Evolutionary conservation across 148 eudicot species (phyloP), one percentile per base, ranked within the genome.

Genomic region (Polygonum aviculare): DNA sequence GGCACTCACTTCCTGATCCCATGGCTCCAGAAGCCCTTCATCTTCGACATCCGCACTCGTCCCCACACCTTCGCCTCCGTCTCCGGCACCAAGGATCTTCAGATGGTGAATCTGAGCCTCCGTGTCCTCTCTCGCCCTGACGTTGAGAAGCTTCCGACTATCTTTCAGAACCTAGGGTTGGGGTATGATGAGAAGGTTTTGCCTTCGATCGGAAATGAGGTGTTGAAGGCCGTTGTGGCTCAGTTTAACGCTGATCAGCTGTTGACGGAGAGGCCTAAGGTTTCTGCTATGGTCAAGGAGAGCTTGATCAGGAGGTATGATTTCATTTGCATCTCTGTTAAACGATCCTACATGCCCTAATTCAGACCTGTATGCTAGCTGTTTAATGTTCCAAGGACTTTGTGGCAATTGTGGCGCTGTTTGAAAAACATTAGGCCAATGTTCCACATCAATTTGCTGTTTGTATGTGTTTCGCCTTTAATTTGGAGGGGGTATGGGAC

Each of bases 171-270:
- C 71, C 84, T 91, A 6, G 97, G 97, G 6, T 72, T 90, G 49
- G 94, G 88, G 73, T 90, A 90, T 70, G 98, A 94, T 72, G 97
- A 94, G 73, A 92, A 92, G 75, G 97, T 94, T 44, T 85, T 94
- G 72, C 98, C 98, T 18, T 89, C 93, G 5, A 92, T 94, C 60
- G 98, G 98, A 2, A 94, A 94, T 73, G 98, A 94, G 82, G 95
- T 94, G 2, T 75, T 94, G 60, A 94, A 94, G 77, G 86, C 93
- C 7, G 98, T 94, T 45, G 97, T 91, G 48, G 94, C 97, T 12
- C 97, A 94, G 76, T 94, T 94, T 73, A 94, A 92, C 60, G 98
- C 94, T 45, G 98, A 94, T 82, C 98, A 94, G 83, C 79, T 94
- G 57, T 87, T 94, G 9, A 94, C 98, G 0, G 98, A 94, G 75